Base-by-base conservation (phyloP, 352 stramenopile genomes). In the Phytophthora fragariaefolia region DNA sequence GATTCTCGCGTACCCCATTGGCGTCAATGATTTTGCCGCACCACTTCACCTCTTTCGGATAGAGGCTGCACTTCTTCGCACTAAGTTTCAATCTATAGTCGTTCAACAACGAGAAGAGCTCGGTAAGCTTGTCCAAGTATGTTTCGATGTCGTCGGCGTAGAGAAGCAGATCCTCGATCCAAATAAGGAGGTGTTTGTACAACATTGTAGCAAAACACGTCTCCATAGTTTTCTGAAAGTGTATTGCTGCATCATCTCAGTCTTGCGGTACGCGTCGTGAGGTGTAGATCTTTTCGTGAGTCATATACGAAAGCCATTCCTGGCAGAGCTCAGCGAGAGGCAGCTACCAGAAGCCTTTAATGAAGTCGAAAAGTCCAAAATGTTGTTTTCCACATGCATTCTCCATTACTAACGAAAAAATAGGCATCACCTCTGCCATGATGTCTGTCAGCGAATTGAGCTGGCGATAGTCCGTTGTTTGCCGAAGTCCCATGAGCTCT, bases 201-300 rank as follows among this genome's bases (percentile, higher is more conserved):
- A 70, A 27, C 13, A 65, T 8, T 1, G 8, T 45, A 1, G 27
- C n/a, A 9, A 65, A 55, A 26, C 38, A 61, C 10, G 4, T 13
- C 30, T 65, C 54, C 47, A 65, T 70, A 5, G 54, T 65, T 8
- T 57, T 38, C 13, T 64, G 45, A 15, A 56, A 65, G 20, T 57
- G 30, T 0, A 65, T 40, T 1, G 54, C 47, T 27, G 63, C 47
- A 13, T 70, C 63, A 38, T 38, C 40, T 8, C 32, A 50, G 1
- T 48, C 53, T 63, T 69, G 62, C 2, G 68, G 63, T 2, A 69
- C 63, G 7, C 69, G 56, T 13, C 30, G 8, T 15, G 63, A 58
- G 36, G 69, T 69, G 36, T 54, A 76, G 3, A 69, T 51, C 18
- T 73, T 69, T 6, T 45, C 34, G n/a, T 76, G 45, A 3, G 63